A percentile compares a stretch with the other conserved stretches of the same genome.
Evolutionary conservation across 345 rosid genomes (phyloP).

Genomic region (Theobroma cacao): DNA sequence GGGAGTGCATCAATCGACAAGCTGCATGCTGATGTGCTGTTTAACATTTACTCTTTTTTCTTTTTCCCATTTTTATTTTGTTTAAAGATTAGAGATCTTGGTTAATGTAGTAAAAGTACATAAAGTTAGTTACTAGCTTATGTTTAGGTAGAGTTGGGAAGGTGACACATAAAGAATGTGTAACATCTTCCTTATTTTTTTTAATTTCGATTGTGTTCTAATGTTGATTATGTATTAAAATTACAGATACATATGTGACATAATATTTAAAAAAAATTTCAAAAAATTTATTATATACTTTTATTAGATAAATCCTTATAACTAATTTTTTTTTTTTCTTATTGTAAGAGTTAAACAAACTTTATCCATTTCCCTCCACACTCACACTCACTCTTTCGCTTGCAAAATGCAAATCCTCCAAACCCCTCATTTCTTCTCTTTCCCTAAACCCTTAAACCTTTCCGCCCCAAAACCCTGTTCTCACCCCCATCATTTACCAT

Average conservation of each 20-base stretch:
- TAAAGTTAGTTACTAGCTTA: not conserved
- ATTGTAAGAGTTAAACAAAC: not conserved
- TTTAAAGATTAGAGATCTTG: not conserved
- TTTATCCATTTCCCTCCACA: not conserved
- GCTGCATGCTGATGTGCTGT: not conserved
- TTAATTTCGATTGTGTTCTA: too few relatives aligned
- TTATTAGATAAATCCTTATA: too few relatives aligned
- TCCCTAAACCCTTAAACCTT: constrained; percentile 39
- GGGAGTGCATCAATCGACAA: not conserved
- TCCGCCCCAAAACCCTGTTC: constrained; percentile 43
- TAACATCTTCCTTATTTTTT: too few relatives aligned
- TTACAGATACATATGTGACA: too few relatives aligned
- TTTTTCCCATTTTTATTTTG: not conserved
- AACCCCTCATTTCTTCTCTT: constrained; percentile 35
- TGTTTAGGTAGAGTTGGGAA: not conserved
- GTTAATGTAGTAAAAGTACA: not conserved
- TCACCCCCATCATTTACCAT: constrained; percentile 10
- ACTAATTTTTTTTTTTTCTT: too few relatives aligned
- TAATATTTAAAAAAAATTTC: too few relatives aligned
- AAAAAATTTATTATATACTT: too few relatives aligned
- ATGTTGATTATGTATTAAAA: too few relatives aligned
- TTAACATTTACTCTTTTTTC: not conserved
- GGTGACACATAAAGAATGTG: not conserved
- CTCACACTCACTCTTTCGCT: not conserved
- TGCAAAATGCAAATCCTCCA: constrained; percentile 51